Evolutionary conservation across 2,329 filamentous ascomycete species (phyloP).

Genomic region (Clathrospora elynae): DNA sequence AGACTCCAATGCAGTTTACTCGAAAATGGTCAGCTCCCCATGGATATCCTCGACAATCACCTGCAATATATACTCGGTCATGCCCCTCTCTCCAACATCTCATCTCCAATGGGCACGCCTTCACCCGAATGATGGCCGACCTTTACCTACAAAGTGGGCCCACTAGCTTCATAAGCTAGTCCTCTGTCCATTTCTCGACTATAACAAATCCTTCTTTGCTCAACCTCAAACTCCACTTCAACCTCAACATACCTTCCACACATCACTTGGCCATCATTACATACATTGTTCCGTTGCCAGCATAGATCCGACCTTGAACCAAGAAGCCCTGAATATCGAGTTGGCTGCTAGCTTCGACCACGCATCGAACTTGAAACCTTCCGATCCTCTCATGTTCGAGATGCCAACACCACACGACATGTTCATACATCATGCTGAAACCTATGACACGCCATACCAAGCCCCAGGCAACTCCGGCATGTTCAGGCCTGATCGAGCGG

Average conservation of each 20-base stretch:
- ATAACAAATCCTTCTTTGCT: not conserved
- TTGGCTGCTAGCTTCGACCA: not conserved
- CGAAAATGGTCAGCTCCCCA: no score
- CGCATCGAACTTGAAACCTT: not conserved
- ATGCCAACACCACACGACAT: not conserved
- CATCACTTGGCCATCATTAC: not conserved
- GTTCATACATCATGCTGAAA: not conserved
- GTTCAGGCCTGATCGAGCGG: not conserved
- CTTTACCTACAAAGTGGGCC: not conserved
- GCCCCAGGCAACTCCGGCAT: not conserved
- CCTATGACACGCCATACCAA: not conserved
- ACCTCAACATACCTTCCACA: not conserved
- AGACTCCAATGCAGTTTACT: no score
- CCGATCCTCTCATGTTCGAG: not conserved
- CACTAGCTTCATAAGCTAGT: not conserved
- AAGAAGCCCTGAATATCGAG: not conserved
- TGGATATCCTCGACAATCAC: no score
- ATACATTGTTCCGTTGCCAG: not conserved
- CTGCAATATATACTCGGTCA: not conserved
- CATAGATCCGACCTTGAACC: slow-evolving; percentile 1
- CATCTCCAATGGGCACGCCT: not conserved
- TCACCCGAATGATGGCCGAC: not conserved
- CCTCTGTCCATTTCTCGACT: not conserved
- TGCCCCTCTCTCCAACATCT: not conserved
- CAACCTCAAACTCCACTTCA: not conserved